Conservation (phyloP, 345 rosid genomes). For the Linum trigynum region DNA sequence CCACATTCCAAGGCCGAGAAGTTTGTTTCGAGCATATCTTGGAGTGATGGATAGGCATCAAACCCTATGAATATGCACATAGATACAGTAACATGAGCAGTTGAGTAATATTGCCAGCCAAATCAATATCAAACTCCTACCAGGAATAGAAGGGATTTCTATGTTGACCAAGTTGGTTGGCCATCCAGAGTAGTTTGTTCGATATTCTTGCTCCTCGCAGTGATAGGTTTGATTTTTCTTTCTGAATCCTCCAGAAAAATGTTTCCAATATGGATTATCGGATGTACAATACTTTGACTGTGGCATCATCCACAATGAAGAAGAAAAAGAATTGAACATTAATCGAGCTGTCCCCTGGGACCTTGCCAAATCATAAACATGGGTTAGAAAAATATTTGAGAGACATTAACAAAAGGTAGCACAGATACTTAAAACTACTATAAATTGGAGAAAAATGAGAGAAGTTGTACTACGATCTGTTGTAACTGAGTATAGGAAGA, state of each 20-base stretch:
- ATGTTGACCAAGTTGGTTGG: conserved; percentile 87
- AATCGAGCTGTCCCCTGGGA: conserved; percentile 93
- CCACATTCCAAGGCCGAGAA: conserved; percentile 81
- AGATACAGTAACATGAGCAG: conserved; percentile 13
- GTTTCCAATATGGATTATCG: conserved; percentile 61
- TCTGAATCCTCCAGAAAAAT: conserved; percentile 49
- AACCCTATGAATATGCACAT: conserved; percentile 32
- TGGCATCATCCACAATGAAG: conserved; percentile 89
- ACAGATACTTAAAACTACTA: background rate
- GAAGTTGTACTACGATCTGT: background rate
- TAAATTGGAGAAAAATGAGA: background rate
- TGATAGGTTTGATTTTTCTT: conserved; percentile 52
- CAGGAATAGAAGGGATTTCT: conserved; percentile 74
- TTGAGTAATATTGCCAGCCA: conserved; percentile 9
- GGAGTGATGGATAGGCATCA: conserved; percentile 61
- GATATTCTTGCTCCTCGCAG: conserved; percentile 72
- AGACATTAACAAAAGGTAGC: conserved; percentile 13
- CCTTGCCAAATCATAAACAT: conserved; percentile 47
- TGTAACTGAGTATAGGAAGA: conserved; percentile 1
- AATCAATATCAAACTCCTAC: conserved; percentile 31
- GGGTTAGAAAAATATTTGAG: conserved; percentile 24
- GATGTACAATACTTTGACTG: conserved; percentile 76
- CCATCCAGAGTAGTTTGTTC: conserved; percentile 83
- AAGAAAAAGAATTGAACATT: conserved; percentile 81
- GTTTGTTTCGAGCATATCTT: conserved; percentile 52